Evolutionary conservation across 2,329 filamentous ascomycete genomes (phyloP).

Genomic region (Drechslera avenae): DNA sequence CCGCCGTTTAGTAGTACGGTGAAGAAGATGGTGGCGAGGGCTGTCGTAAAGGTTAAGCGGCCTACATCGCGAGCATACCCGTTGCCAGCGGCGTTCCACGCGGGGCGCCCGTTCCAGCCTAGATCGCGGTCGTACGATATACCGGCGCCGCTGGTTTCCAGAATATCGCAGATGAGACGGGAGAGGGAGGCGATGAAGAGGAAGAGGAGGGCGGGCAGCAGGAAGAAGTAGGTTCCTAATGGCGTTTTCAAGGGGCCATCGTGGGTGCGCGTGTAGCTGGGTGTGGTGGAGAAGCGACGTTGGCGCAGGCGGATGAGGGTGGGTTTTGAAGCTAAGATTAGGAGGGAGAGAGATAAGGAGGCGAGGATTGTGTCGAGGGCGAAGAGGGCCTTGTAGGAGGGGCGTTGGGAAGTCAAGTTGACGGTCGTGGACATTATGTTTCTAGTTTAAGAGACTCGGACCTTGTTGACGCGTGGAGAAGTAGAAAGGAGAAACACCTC

Average conservation of each 20-base stretch:
- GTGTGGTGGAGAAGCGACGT: neutral
- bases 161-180: constrained; percentile 8
- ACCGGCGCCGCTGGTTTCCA: constrained; percentile 2
- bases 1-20: constrained; percentile 9
- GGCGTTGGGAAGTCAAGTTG: constrained; percentile 1
- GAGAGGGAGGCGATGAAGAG: constrained; percentile 8
- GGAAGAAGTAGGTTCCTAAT: constrained; percentile 11
- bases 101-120: constrained; percentile 3
- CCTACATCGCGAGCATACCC: neutral
- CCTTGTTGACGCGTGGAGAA: too few species aligned
- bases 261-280: neutral
- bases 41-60: constrained; percentile 3
- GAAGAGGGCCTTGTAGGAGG: constrained; percentile 10
- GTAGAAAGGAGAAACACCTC: neutral
- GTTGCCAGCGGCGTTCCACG: neutral
- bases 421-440: constrained; percentile 2
- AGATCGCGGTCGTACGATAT: constrained; percentile 5
- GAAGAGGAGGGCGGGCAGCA: constrained; percentile 4
- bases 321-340: constrained; percentile 4
- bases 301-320: constrained; percentile 4
- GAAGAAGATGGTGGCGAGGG: constrained; percentile 5
- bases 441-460: neutral
- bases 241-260: constrained; percentile 6
- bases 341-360: neutral
- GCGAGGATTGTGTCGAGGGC: constrained; percentile 9